A percentile compares a stretch with the other conserved stretches of the same genome.
Evolutionary conservation across 2,329 filamentous ascomycete genomes (phyloP).

Genomic region (Alternaria sp.): DNA sequence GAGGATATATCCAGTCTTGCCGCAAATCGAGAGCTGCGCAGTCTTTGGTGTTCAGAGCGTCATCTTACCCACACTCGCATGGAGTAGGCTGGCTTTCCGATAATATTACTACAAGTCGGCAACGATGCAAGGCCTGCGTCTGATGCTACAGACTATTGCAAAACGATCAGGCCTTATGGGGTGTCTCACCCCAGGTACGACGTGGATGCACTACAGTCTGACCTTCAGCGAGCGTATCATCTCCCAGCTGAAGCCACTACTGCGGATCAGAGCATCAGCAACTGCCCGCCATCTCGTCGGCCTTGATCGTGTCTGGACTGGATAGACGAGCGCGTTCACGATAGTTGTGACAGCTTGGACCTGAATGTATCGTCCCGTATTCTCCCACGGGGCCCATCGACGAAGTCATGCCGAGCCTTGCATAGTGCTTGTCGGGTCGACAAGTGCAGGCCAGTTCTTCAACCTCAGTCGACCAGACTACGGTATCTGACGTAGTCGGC

Average conservation of each 20-base stretch:
- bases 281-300: neutral
- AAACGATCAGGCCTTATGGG: neutral
- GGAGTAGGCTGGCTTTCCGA: neutral
- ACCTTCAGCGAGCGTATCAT: neutral
- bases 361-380: neutral
- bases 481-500: neutral
- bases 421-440: neutral
- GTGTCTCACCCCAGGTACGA: neutral
- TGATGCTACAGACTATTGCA: neutral
- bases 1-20: neutral
- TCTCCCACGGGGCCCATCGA: neutral
- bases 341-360: neutral
- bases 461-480: neutral
- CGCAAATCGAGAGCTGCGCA: neutral
- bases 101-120: no score
- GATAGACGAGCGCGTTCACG: neutral
- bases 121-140: neutral
- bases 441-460: neutral
- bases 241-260: neutral
- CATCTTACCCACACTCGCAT: neutral
- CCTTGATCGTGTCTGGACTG: neutral
- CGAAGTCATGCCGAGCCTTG: neutral
- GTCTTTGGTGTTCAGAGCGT: neutral
- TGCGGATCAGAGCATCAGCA: neutral
- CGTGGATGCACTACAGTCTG: neutral